Evolutionary conservation across 192 early-diverging fungal genomes (phyloP).

Genomic region (Oehlia diaphana): DNA sequence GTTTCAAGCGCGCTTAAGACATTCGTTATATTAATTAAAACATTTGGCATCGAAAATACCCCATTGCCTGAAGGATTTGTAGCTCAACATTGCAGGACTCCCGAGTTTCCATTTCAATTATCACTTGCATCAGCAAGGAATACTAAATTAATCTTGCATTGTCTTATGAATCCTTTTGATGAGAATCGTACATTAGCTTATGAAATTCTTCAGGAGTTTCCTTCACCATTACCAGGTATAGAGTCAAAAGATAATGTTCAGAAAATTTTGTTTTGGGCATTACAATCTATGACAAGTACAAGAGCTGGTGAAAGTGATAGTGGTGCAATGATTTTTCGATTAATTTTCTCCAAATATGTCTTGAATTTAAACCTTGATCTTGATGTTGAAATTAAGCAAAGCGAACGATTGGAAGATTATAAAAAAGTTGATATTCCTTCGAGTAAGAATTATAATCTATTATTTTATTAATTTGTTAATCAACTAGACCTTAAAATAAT

Average conservation of each 20-base stretch:
- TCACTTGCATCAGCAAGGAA: conserved; percentile 46
- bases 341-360: conserved; percentile 81
- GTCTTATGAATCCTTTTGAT: conserved; percentile 70
- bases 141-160: conserved; percentile 58
- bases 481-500: neutral
- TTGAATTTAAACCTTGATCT: conserved; percentile 47
- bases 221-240: conserved; percentile 62
- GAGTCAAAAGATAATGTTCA: conserved; percentile 45
- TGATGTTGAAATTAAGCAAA: conserved; percentile 23
- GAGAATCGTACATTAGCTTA: conserved; percentile 75
- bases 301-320: conserved; percentile 80
- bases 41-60: conserved; percentile 52
- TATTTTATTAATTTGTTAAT: neutral
- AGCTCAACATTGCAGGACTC: conserved; percentile 39
- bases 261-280: conserved; percentile 58
- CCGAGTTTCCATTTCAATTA: conserved; percentile 57
- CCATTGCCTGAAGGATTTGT: conserved; percentile 49
- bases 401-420: conserved; percentile 24
- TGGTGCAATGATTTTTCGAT: conserved; percentile 76
- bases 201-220: conserved; percentile 68
- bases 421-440: conserved; percentile 31
- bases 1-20: conserved; percentile 60
- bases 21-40: conserved; percentile 49
- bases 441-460: neutral
- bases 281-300: conserved; percentile 63